These are phyloP conservation scores for Solanum megistacrolobum DNA, from an alignment of 257 asterid genomes.

Conservation along the genomic window DNA sequence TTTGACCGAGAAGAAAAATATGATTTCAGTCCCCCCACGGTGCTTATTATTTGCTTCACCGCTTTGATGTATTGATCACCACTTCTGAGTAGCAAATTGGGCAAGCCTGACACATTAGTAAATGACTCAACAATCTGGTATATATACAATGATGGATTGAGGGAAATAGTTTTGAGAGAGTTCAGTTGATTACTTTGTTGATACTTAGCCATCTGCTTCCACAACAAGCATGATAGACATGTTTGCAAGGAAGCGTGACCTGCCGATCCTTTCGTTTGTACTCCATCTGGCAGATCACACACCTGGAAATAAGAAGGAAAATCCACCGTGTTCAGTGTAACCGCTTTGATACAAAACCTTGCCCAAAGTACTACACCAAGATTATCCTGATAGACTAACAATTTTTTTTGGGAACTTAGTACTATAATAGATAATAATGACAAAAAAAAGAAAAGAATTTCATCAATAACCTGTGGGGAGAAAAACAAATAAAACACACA, in stretches of 20 bases:
- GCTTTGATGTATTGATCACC: background rate
- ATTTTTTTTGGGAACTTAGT: background rate
- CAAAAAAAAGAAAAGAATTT: background rate
- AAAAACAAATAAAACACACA: background rate
- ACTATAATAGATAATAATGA: background rate
- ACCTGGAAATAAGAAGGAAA: conserved; percentile 34
- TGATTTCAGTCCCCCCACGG: background rate
- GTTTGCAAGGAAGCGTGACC: conserved; percentile 94
- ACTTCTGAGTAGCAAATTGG: conserved; percentile 8
- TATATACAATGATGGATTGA: background rate
- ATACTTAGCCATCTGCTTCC: conserved; percentile 90
- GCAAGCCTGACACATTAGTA: conserved; percentile 2
- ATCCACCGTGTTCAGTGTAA: background rate
- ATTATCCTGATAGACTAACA: background rate
- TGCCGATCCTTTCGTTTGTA: conserved; percentile 69
- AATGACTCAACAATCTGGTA: background rate
- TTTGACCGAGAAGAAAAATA: background rate
- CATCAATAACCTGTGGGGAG: background rate
- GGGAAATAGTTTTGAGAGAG: background rate
- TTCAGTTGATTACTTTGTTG: conserved; percentile 48
- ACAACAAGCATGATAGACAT: conserved; percentile 63
- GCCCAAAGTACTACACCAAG: background rate
- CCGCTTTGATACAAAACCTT: background rate
- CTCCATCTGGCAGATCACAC: conserved; percentile 98
- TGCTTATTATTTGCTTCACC: conserved; percentile 2